Conservation (phyloP, 2,329 filamentous ascomycete species). For the Blastomyces gilchristii region DNA sequence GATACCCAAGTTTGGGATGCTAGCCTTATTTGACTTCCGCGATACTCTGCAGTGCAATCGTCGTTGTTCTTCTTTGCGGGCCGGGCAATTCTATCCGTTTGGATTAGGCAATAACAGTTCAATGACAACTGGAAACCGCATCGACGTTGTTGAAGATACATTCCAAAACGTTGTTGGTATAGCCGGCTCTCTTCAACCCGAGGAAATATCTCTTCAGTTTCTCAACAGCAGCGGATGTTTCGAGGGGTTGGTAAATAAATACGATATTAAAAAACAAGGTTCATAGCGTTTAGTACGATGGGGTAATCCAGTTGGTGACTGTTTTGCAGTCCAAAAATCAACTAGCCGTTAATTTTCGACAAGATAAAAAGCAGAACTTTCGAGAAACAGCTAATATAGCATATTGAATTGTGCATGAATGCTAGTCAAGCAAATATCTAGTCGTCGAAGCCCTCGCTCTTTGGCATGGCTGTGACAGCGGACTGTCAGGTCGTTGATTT, state of each 20-base stretch:
- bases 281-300: not conserved
- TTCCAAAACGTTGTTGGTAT: not conserved
- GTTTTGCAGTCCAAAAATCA: not conserved
- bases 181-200: not conserved
- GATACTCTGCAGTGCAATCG: not conserved
- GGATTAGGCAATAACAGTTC: not conserved
- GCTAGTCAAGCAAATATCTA: not conserved
- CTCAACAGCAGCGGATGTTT: not conserved
- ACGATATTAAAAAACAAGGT: not conserved
- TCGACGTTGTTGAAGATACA: not conserved
- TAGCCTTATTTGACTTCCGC: not conserved
- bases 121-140: not conserved
- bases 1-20: not conserved
- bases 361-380: not conserved
- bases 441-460: not conserved
- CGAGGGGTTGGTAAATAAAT: not conserved
- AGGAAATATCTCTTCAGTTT: not conserved
- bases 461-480: constrained; percentile 11
- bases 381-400: not conserved
- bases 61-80: not conserved
- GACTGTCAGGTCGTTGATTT: not conserved
- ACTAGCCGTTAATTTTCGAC: not conserved
- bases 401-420: not conserved
- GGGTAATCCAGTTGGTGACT: not conserved
- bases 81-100: not conserved